Conservation (phyloP, 345 rosid species). For the Bruguiera sexangula region DNA sequence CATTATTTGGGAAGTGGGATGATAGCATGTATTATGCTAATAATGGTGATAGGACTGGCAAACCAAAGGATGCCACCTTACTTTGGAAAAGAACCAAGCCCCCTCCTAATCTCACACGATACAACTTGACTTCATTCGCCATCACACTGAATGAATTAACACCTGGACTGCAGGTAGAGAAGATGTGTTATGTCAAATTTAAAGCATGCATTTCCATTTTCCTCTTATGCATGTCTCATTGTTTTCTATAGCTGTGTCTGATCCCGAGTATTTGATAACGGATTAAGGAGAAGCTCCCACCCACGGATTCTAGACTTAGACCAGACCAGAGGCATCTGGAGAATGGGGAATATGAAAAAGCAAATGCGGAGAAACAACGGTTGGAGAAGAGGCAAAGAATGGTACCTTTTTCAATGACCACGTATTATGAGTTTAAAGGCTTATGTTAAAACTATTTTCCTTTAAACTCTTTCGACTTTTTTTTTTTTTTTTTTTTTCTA, state of each 20-base stretch:
- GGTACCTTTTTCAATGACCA: conserved; percentile 39
- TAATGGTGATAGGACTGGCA: conserved; percentile 51
- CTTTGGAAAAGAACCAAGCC: conserved; percentile 83
- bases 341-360: conserved; percentile 96
- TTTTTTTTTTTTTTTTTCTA: too few species aligned
- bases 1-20: conserved; percentile 94
- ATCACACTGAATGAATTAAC: conserved; percentile 87
- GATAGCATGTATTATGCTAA: conserved; percentile 65
- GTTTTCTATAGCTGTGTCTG: conserved; percentile 46
- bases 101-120: conserved; percentile 73
- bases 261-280: conserved; percentile 60
- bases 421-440: too few species aligned
- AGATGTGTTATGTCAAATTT: conserved; percentile 31
- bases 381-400: conserved; percentile 90
- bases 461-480: too few species aligned
- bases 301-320: conserved; percentile 92
- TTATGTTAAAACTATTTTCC: too few species aligned
- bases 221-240: conserved; percentile 41
- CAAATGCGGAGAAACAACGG: conserved; percentile 87
- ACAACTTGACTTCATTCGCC: conserved; percentile 91
- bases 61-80: conserved; percentile 58
- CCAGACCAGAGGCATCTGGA: conserved; percentile 96
- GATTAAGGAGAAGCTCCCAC: conserved; percentile 95
- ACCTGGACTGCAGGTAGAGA: conserved; percentile 83
- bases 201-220: conserved; percentile 23